Evolutionary conservation across 208 protist genomes (phyloP), one percentile per base, ranked within the genome.

Genomic region (Leishmania tropica): DNA sequence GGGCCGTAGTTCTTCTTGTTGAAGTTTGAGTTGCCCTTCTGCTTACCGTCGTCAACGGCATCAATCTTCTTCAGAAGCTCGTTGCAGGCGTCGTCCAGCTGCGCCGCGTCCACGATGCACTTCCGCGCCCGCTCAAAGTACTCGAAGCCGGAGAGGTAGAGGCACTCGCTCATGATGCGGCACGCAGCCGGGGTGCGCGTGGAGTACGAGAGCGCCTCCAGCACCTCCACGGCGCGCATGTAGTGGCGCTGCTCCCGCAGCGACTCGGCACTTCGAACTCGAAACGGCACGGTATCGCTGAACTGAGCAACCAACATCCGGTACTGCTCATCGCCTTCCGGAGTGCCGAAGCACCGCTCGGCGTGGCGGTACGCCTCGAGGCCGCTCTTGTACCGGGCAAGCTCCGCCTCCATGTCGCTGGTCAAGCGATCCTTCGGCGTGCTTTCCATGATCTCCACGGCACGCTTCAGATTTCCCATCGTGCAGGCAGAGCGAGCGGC

Each of bases 101-200:
- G 86, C 31, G 89, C 76, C 45, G 86, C 89, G 37, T 94, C 89
- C 24, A 60, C 56, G 73, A 96, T 83, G 56, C 68, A 86, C 47
- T 83, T 79, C 70, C 88, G 89, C 45, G 95, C 93, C 8, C 87
- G 87, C 58, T 97, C 91, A 86, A 97, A 96, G 81, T 90, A 84
- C 81, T 96, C 95, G 86, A 97, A 97, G 10, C 95, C 95, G 45
- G 87, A 94, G 19, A 93, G 75, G 80, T 94, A 97, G n/a, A 96
- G 83, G 76, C 93, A 94, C 53, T 89, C 83, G 7, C 92, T 91
- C 88, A 97, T 89, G 54, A 93, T 85, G 40, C 88, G 80, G 75
- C 79, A 89, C 76, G 94, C 75, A n/a, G 80, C 73, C 42, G 93
- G 90, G 24, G 93, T 88, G 40, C 93, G 87, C 15, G 86, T 74